Conservation (phyloP, 139 green algal genomes). For the Closterium sp. region DNA sequence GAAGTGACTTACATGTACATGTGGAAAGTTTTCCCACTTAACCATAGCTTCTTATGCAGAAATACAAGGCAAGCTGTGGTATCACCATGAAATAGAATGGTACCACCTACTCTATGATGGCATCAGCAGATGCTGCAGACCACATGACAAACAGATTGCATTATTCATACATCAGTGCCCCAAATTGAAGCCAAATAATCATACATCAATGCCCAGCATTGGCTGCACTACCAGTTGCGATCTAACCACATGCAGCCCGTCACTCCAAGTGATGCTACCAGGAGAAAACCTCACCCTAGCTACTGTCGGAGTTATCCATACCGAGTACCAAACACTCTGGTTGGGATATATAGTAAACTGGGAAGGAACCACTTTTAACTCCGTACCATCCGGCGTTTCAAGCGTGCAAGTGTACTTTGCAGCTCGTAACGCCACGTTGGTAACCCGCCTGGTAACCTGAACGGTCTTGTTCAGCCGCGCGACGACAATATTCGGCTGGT, state of each 20-base stretch:
- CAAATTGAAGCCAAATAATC: background rate
- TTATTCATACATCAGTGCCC: conserved; percentile 70
- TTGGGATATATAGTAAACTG: background rate
- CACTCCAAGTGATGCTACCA: background rate
- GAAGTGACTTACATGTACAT: too few species aligned
- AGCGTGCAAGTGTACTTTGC: background rate
- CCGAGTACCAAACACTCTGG: background rate
- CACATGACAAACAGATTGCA: too few species aligned
- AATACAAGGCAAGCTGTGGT: too few species aligned
- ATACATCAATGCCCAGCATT: background rate
- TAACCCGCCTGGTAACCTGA: background rate
- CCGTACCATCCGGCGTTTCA: background rate
- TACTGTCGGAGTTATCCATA: background rate
- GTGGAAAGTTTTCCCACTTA: too few species aligned
- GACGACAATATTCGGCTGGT: background rate
- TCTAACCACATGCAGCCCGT: background rate
- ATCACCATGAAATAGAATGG: too few species aligned
- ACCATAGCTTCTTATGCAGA: too few species aligned
- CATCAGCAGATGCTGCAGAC: too few species aligned
- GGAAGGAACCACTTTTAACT: background rate
- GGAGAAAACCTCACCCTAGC: background rate
- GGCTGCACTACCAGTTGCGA: background rate
- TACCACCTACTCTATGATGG: too few species aligned
- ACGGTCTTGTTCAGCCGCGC: background rate
- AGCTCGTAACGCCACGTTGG: background rate